phyloP scores from a whole-genome alignment of 305 asterid genomes.

The Galium porrigens region DNA sequence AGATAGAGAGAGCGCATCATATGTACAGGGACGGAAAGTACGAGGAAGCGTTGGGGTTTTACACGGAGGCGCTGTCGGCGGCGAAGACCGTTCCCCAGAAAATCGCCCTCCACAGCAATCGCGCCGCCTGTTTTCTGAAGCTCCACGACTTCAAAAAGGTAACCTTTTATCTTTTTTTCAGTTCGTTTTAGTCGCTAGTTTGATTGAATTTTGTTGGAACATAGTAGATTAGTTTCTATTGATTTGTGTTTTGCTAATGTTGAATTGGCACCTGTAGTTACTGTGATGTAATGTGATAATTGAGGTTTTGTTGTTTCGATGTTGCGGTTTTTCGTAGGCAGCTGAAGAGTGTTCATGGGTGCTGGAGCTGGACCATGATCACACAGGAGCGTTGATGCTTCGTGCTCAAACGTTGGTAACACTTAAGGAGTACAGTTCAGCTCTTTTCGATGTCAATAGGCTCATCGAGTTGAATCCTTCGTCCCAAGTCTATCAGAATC shows the following conservation, averaged over 20 bases:
- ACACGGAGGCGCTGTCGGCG: slow-evolving; percentile 68
- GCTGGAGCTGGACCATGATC: slow-evolving; percentile 73
- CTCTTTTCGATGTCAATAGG: slow-evolving; percentile 79
- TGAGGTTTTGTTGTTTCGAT: background rate
- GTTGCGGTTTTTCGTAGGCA: slow-evolving; percentile 35
- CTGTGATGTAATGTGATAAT: background rate
- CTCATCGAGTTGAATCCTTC: slow-evolving; percentile 76
- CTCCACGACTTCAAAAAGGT: slow-evolving; percentile 78
- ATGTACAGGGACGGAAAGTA: slow-evolving; percentile 79
- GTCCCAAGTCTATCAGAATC: slow-evolving; percentile 66
- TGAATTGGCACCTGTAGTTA: background rate
- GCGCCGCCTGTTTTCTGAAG: slow-evolving; percentile 85
- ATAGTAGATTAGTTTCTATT: background rate
- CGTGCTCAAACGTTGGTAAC: slow-evolving; percentile 92
- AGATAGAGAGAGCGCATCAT: slow-evolving; percentile 82
- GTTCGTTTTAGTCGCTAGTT: background rate
- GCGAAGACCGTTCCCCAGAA: slow-evolving; percentile 69
- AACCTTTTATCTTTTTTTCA: background rate
- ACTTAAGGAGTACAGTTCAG: slow-evolving; percentile 70
- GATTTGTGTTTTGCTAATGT: background rate
- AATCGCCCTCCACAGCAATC: slow-evolving; percentile 95
- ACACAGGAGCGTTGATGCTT: slow-evolving; percentile 87
- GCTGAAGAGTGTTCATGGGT: slow-evolving; percentile 89
- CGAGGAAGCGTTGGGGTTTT: slow-evolving; percentile 56
- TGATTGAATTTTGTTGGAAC: background rate